Conservation (phyloP, 148 eudicot genomes). For the Rhododendron molle region DNA sequence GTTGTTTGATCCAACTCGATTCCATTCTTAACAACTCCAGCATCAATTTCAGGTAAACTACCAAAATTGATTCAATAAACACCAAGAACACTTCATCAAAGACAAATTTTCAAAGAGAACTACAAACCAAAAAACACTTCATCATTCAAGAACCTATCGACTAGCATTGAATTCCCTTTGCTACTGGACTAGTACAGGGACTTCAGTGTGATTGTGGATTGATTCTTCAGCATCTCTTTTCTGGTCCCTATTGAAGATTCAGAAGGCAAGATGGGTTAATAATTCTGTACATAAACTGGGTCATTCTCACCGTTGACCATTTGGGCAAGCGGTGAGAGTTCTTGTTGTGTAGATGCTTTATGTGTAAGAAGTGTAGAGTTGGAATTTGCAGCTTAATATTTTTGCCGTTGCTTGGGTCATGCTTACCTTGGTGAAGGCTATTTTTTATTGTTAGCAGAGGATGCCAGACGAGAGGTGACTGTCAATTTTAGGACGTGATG, state of each 20-base stretch:
- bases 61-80: conserved; percentile 12
- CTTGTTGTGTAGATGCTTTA: neutral
- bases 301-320: neutral
- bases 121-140: conserved; percentile 4
- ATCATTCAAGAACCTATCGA: neutral
- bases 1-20: conserved; percentile 35
- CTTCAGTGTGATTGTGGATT: neutral
- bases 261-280: neutral
- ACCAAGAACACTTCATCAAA: conserved; percentile 4
- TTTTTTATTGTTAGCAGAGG: neutral
- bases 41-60: conserved; percentile 43
- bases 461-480: neutral
- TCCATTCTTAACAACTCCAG: conserved; percentile 35
- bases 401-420: neutral
- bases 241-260: neutral
- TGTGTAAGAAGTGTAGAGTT: neutral
- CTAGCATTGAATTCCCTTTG: neutral
- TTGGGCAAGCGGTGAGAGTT: neutral
- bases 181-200: neutral
- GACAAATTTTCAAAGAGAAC: conserved; percentile 2
- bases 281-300: neutral
- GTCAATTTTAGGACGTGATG: neutral
- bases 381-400: neutral
- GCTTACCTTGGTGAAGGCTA: neutral
- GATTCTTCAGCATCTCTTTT: neutral